phyloP scores from a whole-genome alignment of 1,284 basidiomycete genomes.

The Xanthoconium separans region DNA sequence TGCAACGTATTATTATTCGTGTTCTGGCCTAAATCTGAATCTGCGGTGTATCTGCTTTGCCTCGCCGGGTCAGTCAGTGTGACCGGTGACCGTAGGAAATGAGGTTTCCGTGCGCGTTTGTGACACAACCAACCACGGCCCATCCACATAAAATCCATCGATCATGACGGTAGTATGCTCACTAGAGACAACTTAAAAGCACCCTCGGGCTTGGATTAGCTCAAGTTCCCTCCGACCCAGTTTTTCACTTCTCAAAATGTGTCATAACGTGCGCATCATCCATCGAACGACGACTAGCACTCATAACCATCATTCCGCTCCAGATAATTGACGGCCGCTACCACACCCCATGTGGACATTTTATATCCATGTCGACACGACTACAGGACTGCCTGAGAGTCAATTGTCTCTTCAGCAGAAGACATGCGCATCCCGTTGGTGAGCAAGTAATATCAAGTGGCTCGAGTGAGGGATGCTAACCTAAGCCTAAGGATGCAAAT shows the following conservation, averaged over 20 bases:
- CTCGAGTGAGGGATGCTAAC: slow-evolving; percentile 14
- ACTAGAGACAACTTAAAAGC: slow-evolving; percentile 20
- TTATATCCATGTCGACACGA: slow-evolving; percentile 69
- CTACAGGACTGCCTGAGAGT: slow-evolving; percentile 62
- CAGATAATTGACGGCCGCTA: slow-evolving; percentile 78
- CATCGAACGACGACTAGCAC: slow-evolving; percentile 4
- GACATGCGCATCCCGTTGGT: slow-evolving; percentile 61
- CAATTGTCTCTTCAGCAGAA: slow-evolving; percentile 70
- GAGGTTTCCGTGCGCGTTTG: slow-evolving; percentile 38
- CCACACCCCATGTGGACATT: slow-evolving; percentile 72
- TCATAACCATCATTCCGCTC: slow-evolving; percentile 7
- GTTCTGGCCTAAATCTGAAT: slow-evolving; percentile 20
- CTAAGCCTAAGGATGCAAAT: slow-evolving; percentile 53
- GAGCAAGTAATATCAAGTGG: slow-evolving; percentile 20
- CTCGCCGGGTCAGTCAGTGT: slow-evolving; percentile 34
- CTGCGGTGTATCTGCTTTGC: slow-evolving; percentile 39
- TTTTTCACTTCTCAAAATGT: slow-evolving; percentile 48
- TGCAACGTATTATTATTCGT: slow-evolving; percentile 26
- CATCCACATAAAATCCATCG: slow-evolving; percentile 32
- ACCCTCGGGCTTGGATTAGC: slow-evolving; percentile 13
- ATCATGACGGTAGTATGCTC: slow-evolving; percentile 16
- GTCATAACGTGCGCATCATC: slow-evolving; percentile 62
- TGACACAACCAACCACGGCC: slow-evolving; percentile 33
- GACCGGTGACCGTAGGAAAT: slow-evolving; percentile 37
- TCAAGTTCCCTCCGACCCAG: slow-evolving; percentile 15